Evolutionary conservation across 1,139 yeast species (phyloP), one percentile per base, ranked within the genome.

Genomic region (Kazachstania sp.): DNA sequence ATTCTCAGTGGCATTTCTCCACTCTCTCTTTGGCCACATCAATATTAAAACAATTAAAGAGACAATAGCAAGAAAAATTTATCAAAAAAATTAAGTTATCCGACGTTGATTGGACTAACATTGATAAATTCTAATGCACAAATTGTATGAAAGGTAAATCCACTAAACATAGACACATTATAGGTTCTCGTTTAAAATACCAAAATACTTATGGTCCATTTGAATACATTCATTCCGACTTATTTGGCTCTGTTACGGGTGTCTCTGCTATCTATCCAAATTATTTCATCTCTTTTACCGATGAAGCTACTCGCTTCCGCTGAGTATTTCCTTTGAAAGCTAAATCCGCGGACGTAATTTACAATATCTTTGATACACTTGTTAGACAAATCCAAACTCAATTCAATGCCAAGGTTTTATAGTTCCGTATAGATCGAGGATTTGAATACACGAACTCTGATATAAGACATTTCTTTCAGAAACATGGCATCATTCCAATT

Each of bases 201-300:
- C 49, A 48, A 37, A 29, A 43, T 2, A 16, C 26, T 9, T 51
- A 44, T 13, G 40, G 36, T 5, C 39, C 41, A 11, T 45, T 47
- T 6, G 45, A 49, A 23, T 50, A 42, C 31, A 29, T 50, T 6
- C 50, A 46, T 31, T 30, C 50, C n/a, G 51, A 45, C 20, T n/a
- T 49, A 3, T 47, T 49, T 39, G 54, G 54, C n/a, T 52, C 52
- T 11, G 43, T 45, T 16, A 28, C 39, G 16, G 36, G 37, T 31
- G 29, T 39, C 16, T 28, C 39, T 11, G 23, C 26, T 15, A 37
- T 39, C 15, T 23, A 29, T 20, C 44, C 48, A 6, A 19, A 15
- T 18, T 44, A 46, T 36, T 50, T 47, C 32, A 41, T 50, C 29
- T 19, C 48, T 3, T 50, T 46, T 43, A 41, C 45, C 7, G 50